Percentiles rank a stretch among this genome's conserved stretches.
These are phyloP conservation scores for Massariosphaeria phaeospora DNA, from an alignment of 495 filamentous ascomycete species.

Conservation along the genomic window DNA sequence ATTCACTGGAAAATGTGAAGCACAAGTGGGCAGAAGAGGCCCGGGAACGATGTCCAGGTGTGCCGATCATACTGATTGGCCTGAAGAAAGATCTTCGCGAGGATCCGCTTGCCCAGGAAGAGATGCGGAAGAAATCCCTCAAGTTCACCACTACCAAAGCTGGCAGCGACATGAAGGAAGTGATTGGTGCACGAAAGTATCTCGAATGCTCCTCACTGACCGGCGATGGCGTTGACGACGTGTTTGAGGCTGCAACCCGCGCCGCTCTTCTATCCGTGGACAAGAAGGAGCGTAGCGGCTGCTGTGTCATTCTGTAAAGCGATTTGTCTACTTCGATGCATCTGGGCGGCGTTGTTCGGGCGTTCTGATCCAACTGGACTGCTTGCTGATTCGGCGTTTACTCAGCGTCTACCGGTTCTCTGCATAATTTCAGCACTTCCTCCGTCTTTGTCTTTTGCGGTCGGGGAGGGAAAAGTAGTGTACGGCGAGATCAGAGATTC, in stretches of 20 bases:
- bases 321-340: constrained; percentile 11
- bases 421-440: background rate
- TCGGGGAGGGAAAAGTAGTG: constrained; percentile 3
- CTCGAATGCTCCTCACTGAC: constrained; percentile 94
- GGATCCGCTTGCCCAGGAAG: constrained; percentile 87
- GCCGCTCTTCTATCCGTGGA: constrained; percentile 92
- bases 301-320: constrained; percentile 86
- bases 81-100: constrained; percentile 97
- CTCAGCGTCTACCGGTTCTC: constrained; percentile 10
- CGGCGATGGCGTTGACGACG: constrained; percentile 98
- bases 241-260: constrained; percentile 95
- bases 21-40: constrained; percentile 99
- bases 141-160: constrained; percentile 77
- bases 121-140: constrained; percentile 92
- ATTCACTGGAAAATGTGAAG: constrained; percentile 96
- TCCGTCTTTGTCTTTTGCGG: background rate
- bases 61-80: constrained; percentile 94
- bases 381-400: constrained; percentile 11
- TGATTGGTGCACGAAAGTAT: constrained; percentile 91
- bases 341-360: constrained; percentile 29
- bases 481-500: background rate
- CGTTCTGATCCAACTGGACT: constrained; percentile 2
- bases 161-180: constrained; percentile 71
- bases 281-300: constrained; percentile 73
- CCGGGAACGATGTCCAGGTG: constrained; percentile 83